Percentiles rank a stretch among this genome's conserved stretches.
These are phyloP conservation scores for Lipomyces spencermartinsiae DNA, from an alignment of 805 yeast genomes.

Conservation along the genomic window DNA sequence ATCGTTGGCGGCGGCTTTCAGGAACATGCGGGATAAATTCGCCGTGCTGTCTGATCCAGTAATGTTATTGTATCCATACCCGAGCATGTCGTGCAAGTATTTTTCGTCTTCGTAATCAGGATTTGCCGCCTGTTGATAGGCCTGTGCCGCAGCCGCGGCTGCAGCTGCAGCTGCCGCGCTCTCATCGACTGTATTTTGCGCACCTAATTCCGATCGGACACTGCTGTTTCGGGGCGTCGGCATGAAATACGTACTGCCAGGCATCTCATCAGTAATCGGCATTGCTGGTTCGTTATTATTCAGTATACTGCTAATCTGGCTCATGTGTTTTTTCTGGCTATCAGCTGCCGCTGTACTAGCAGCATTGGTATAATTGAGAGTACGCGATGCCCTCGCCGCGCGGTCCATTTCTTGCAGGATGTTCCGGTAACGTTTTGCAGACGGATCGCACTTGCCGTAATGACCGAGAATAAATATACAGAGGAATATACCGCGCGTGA, in stretches of 20 bases:
- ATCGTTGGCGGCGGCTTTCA: conserved; percentile 38
- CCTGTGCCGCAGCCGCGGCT: conserved; percentile 27
- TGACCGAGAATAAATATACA: conserved; percentile 37
- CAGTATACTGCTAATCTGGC: conserved; percentile 34
- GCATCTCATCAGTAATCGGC: conserved; percentile 9
- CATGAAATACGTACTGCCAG: conserved; percentile 28
- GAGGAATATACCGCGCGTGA: conserved; percentile 36
- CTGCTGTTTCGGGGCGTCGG: conserved; percentile 32
- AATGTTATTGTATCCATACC: conserved; percentile 27
- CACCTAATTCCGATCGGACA: conserved; percentile 25
- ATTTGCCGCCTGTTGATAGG: conserved; percentile 28
- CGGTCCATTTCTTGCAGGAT: conserved; percentile 38
- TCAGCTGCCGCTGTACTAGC: conserved; percentile 14
- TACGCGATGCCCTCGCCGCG: conserved; percentile 38
- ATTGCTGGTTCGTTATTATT: conserved; percentile 13
- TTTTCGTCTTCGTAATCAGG: conserved; percentile 37
- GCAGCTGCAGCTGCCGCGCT: conserved; percentile 23
- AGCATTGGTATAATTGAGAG: conserved; percentile 22
- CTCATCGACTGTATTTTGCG: conserved; percentile 8
- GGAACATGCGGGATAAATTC: conserved; percentile 34
- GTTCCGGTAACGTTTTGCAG: conserved; percentile 36
- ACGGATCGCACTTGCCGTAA: conserved; percentile 38
- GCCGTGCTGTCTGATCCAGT: conserved; percentile 28
- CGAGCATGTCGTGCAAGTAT: conserved; percentile 35
- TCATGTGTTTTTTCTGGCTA: conserved; percentile 23